A percentile compares a stretch with the other conserved stretches of the same genome.
Conservation (phyloP, 2,329 filamentous ascomycete species). For the Diaporthe humulicola region DNA sequence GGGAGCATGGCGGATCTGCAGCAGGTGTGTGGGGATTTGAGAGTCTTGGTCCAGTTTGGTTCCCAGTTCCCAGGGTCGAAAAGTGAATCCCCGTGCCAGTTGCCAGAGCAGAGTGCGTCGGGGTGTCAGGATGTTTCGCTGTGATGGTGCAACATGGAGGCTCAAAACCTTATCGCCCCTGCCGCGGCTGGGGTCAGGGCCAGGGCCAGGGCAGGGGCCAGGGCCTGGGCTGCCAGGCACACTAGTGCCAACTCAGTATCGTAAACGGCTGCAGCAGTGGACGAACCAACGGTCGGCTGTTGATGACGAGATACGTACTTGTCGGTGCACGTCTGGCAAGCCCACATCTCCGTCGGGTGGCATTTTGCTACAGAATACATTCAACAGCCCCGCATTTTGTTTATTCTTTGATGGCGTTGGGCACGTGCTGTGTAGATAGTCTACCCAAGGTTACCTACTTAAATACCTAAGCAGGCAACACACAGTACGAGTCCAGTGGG, state of each 20-base stretch:
- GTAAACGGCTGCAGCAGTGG: not conserved
- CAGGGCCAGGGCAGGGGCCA: not conserved
- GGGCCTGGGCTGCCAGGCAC: not conserved
- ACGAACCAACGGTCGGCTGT: not conserved
- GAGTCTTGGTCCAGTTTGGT: not conserved
- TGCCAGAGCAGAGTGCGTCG: not conserved
- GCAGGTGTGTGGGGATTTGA: not conserved
- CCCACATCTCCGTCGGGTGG: too few species aligned
- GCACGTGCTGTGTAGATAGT: too few species aligned
- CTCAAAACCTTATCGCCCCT: conserved; percentile 30
- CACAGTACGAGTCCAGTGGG: too few species aligned
- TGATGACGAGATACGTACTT: too few species aligned
- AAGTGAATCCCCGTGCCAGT: too few species aligned
- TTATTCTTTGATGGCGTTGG: too few species aligned
- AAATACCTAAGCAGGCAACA: too few species aligned
- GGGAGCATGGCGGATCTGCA: not conserved
- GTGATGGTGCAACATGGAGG: conserved; percentile 30
- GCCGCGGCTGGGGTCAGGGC: not conserved
- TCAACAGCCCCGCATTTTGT: too few species aligned
- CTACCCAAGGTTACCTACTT: too few species aligned
- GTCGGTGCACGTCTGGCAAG: too few species aligned
- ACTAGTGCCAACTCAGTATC: not conserved
- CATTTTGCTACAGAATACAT: too few species aligned
- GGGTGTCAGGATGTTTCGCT: conserved; percentile 22
- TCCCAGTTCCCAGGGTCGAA: not conserved